Conservation (phyloP, 352 stramenopile species). For the Globisporangium middletonii region DNA sequence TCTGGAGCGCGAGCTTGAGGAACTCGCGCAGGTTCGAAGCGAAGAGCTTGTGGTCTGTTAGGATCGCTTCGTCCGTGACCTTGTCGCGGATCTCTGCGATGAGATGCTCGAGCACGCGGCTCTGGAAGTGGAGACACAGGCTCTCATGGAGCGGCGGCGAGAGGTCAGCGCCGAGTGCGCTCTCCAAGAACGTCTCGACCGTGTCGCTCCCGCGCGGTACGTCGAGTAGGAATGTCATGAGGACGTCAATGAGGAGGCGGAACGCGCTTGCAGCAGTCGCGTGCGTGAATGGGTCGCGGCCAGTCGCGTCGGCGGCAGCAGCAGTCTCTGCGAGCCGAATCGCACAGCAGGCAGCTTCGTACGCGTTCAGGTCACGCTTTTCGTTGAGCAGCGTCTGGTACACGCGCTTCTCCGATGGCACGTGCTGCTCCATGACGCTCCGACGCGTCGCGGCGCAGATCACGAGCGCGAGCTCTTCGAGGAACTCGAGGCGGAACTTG, state of each 20-base stretch:
- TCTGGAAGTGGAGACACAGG: constrained; percentile 46
- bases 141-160: constrained; percentile 37
- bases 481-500: constrained; percentile 46
- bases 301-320: constrained; percentile 24
- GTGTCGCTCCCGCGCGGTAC: constrained; percentile 39
- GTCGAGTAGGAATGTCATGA: constrained; percentile 48
- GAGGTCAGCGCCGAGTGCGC: constrained; percentile 24
- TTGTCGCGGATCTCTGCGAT: constrained; percentile 42
- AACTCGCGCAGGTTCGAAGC: constrained; percentile 55
- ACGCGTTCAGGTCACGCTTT: constrained; percentile 30
- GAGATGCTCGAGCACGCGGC: constrained; percentile 41
- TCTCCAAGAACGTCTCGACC: constrained; percentile 46
- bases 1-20: constrained; percentile 39
- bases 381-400: constrained; percentile 33
- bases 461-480: constrained; percentile 49
- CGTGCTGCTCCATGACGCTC: constrained; percentile 34
- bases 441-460: constrained; percentile 39
- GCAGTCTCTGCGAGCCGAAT: constrained; percentile 36
- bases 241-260: constrained; percentile 37
- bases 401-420: constrained; percentile 25
- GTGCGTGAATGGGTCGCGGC: constrained; percentile 55
- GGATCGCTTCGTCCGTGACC: constrained; percentile 35
- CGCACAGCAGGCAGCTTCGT: constrained; percentile 29
- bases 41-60: constrained; percentile 48
- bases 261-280: constrained; percentile 29